phyloP scores from a whole-genome alignment of 208 protist genomes.

The Wallacemonas sp. region DNA sequence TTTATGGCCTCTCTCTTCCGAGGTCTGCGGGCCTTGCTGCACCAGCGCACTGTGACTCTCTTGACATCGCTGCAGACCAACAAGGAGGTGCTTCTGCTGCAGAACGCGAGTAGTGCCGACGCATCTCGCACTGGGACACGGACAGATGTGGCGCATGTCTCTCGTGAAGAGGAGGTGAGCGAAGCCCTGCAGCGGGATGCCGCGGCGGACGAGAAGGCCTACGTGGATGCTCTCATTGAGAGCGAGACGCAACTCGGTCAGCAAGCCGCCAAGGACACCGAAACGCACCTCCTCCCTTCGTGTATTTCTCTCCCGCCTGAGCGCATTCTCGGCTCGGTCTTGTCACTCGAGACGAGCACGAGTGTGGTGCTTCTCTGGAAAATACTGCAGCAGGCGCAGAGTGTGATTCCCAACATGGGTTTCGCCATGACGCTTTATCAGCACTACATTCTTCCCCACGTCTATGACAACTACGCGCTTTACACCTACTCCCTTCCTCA shows the following conservation, averaged over 20 bases:
- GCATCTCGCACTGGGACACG: too few species aligned
- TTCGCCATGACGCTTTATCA: constrained; percentile 66
- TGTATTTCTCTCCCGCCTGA: constrained; percentile 57
- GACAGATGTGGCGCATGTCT: too few species aligned
- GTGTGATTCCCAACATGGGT: constrained; percentile 44
- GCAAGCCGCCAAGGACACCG: constrained; percentile 18
- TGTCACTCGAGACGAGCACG: constrained; percentile 67
- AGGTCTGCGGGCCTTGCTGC: constrained; percentile 39
- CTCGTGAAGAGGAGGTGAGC: background rate
- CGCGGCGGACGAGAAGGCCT: constrained; percentile 11
- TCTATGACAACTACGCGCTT: constrained; percentile 66
- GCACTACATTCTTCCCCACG: constrained; percentile 73
- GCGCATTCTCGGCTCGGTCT: constrained; percentile 47
- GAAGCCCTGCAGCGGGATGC: constrained; percentile 7
- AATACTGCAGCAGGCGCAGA: constrained; percentile 63
- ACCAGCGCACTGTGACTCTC: constrained; percentile 33
- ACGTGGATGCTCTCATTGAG: constrained; percentile 20
- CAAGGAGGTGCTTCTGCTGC: background rate
- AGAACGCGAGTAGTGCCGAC: background rate
- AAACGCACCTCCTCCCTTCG: constrained; percentile 24
- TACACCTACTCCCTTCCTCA: constrained; percentile 39
- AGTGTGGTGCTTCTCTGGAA: constrained; percentile 65
- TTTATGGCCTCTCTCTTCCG: constrained; percentile 55
- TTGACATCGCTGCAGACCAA: constrained; percentile 13
- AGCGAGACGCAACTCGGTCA: constrained; percentile 27